Evolutionary conservation across 148 eudicot genomes (phyloP).

Genomic region (Rhododendron kiyosumense): DNA sequence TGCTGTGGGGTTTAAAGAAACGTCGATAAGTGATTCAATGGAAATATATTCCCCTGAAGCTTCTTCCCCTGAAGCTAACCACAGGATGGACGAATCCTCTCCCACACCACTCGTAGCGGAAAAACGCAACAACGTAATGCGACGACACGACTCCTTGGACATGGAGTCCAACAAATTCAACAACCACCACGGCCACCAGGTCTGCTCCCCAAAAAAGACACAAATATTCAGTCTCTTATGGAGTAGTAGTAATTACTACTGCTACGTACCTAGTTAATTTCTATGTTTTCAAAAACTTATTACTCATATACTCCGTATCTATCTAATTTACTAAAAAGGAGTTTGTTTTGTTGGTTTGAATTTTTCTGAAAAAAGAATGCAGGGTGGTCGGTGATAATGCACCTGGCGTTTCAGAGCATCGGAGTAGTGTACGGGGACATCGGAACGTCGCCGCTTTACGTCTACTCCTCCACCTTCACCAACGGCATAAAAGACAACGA

Average conservation of each 20-base stretch:
- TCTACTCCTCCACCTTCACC: conserved; percentile 15
- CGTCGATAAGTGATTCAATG: too few species aligned
- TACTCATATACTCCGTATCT: too few species aligned
- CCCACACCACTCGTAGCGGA: background rate
- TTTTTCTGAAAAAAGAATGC: background rate
- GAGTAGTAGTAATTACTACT: too few species aligned
- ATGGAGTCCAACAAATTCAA: conserved; percentile 1
- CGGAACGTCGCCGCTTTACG: conserved; percentile 33
- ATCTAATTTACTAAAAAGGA: background rate
- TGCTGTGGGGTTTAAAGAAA: too few species aligned
- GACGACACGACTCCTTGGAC: conserved; percentile 13
- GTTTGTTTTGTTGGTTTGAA: background rate
- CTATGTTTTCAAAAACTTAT: background rate
- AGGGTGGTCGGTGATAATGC: conserved; percentile 13
- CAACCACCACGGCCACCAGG: background rate
- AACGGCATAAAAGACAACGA: conserved; percentile 18
- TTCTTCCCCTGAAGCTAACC: background rate
- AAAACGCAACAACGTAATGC: background rate
- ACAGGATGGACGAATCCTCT: background rate
- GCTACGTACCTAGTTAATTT: too few species aligned
- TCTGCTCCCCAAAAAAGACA: background rate
- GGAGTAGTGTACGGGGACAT: conserved; percentile 34
- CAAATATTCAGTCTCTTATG: too few species aligned
- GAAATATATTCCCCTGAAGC: background rate
- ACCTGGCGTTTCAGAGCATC: conserved; percentile 22